Base-by-base conservation (phyloP, 441 rosid species). In the Erodium trifolium region DNA sequence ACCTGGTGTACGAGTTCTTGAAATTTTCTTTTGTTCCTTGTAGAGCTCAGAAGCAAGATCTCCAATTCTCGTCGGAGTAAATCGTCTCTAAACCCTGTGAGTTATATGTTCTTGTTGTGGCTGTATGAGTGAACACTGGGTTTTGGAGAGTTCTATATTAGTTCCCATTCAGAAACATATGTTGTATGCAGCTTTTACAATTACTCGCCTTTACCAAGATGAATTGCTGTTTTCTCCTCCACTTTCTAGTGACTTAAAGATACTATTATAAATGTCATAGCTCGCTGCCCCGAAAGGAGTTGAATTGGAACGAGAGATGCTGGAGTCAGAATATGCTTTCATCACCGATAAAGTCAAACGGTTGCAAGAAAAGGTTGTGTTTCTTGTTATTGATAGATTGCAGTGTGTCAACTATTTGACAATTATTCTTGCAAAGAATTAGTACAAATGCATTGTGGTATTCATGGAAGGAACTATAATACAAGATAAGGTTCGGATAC, bases 291-390 rank as follows among this genome's bases (percentile, higher is more conserved):
- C 88, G 17, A 88, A 83, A 84, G 95, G 93, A 75, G 79, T 78
- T 74, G 83, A 81, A 72, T 86, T 87, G 73, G 96, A 83, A 69
- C 82, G 75, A 67, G 92, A 89, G 78, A 81, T 89, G 75, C 93
- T 91, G 65, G 90, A 91, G 73, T 91, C 88, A 12, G 96, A 93
- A 80, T 78, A 77, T 79, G 82, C 90, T 67, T 81, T 87, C 75
- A 71, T 88, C 41, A 74, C 82, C 76, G 93, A 89, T 76, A 93
- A 91, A 77, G 83, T 88, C 68, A 78, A 72, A 66, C 75, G 76
- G 60, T 78, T 86, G 79, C 88, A 87, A 77, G 88, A 84, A 67
- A 88, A 88, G 97, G 99, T 91, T 67, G 87, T 71, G 73, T 66
- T 76, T 9, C 77, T 12, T 34, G 60, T 63, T 49, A 76, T 70